Base-by-base conservation (phyloP, 805 yeast genomes). In the Brettanomyces naardenensis region DNA sequence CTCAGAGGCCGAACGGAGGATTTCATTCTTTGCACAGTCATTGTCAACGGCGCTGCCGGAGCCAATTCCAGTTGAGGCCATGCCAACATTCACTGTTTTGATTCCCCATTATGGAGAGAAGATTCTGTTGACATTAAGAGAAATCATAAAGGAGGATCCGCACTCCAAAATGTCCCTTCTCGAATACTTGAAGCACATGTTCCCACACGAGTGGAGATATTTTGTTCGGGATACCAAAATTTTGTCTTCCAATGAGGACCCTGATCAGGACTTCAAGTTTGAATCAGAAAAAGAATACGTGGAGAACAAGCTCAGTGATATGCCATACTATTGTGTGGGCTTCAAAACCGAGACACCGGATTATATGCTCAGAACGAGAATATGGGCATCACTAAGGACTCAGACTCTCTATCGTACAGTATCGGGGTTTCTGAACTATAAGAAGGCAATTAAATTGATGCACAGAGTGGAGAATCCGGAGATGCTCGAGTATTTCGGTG, bases 321-420 rank as follows among this genome's bases (percentile, higher is more conserved):
- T 84, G 23, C 90, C 94, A 1, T 76, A 69, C 41, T 75, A 80
- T 43, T 77, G 79, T 46, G 63, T 83, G 45, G 95, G 95, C 0
- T 85, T 80, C 58, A 80, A 77, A 44, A 65, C 74, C 19, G 71
- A 87, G 2, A 68, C 75, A 3, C 78, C 83, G 0, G 78, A 77
- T 39, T 75, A 71, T 46, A 69, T 75, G 3, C 53, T 81, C 44
- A 64, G 94, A 54, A 86, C 95, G 0, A 67, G 95, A 51, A 69
- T 86, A 2, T 87, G 96, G 96, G 84, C 95, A 0, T 84, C 95
- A 0, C 60, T 83, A 38, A 67, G 95, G 50, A 74, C 85, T 2
- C 96, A 87, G 53, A 87, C 95, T 0, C 64, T 87, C 38, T 88
- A 80, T 52, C 65, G 95, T 28, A 87, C 96, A 0, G 68, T 85